Evolutionary conservation across 2,329 filamentous ascomycete species (phyloP).

Genomic region (Fusarium pseudoanthophilum): DNA sequence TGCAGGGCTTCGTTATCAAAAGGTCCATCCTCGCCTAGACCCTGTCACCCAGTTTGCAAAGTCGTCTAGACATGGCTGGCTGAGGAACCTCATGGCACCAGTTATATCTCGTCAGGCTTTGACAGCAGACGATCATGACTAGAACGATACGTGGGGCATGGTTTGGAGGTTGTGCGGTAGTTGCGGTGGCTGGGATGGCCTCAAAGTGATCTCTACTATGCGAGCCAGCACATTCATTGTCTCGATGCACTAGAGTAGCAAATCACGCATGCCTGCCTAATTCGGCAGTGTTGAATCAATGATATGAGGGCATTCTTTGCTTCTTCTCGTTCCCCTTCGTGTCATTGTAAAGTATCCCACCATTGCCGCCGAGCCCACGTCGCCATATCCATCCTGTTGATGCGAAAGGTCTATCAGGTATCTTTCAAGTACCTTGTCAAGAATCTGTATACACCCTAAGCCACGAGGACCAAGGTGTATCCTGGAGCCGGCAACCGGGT

Average conservation of each 20-base stretch:
- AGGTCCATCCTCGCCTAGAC: constrained; percentile 7
- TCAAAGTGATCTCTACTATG: constrained; percentile 12
- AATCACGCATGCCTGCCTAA: not conserved
- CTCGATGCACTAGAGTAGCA: not conserved
- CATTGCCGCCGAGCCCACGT: not conserved
- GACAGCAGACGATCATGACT: not conserved
- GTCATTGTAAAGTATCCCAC: not conserved
- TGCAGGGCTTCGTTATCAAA: not conserved
- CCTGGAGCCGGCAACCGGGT: constrained; percentile 9
- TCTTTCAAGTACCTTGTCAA: not conserved
- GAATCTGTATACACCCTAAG: not conserved
- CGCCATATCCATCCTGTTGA: not conserved
- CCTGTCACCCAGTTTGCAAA: not conserved
- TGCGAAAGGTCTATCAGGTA: not conserved
- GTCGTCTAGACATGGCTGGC: not conserved
- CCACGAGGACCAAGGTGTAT: constrained; percentile 8
- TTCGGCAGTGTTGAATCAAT: not conserved
- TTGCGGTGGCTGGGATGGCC: constrained; percentile 15
- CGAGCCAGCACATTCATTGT: constrained; percentile 8
- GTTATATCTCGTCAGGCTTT: not conserved
- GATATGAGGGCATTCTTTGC: not conserved
- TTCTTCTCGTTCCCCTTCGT: not conserved
- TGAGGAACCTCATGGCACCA: not conserved
- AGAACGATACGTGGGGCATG: constrained; percentile 19
- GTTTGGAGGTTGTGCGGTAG: constrained; percentile 5